Evolutionary conservation across 805 yeast species (phyloP), one percentile per base, ranked within the genome.

Genomic region (Starmerella vaccinii): DNA sequence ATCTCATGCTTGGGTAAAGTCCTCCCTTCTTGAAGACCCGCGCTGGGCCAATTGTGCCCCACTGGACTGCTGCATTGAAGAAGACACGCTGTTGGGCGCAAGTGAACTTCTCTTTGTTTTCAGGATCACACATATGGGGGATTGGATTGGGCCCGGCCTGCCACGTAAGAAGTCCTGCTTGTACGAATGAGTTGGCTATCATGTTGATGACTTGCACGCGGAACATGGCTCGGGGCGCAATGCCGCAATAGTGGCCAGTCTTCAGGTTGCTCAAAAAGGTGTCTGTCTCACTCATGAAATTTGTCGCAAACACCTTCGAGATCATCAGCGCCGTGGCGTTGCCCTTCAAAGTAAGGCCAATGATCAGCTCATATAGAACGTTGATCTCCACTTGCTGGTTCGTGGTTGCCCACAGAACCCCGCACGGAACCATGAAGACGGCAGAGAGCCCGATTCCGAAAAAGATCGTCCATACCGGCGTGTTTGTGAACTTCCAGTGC

Each of bases 211-310:
- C 59, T 57, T 65, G 77, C 37, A 68, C 72, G 56, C 77, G 69
- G 66, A 78, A 79, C 35, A 77, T 64, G 0, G 83, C 74, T 57
- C 76, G 68, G 9, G 83, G 84, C 1, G 82, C 77, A 21, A 79
- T 65, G 53, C 76, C 77, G 23, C 75, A 64, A 59, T 79, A 79
- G 61, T 78, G 83, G 0, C 74, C 78, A 67, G 71, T 66, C 56
- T 76, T 76, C 53, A 66, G 66, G 57, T 76, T 76, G 62, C 74
- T 74, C 41, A 78, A 72, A 62, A 75, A 79, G 60, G 69, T 72
- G 51, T 79, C 76, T 10, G 84, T 83, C 64, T 80, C 84, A 39
- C 75, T 74, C 61, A 76, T 81, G 52, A 79, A 77, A 59, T 78
- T 79, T 45, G 77, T 75, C 39, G 79, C 80, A 49, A 68, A 71